Base-by-base conservation (phyloP, 805 yeast species). In the Starmerella sp. region DNA sequence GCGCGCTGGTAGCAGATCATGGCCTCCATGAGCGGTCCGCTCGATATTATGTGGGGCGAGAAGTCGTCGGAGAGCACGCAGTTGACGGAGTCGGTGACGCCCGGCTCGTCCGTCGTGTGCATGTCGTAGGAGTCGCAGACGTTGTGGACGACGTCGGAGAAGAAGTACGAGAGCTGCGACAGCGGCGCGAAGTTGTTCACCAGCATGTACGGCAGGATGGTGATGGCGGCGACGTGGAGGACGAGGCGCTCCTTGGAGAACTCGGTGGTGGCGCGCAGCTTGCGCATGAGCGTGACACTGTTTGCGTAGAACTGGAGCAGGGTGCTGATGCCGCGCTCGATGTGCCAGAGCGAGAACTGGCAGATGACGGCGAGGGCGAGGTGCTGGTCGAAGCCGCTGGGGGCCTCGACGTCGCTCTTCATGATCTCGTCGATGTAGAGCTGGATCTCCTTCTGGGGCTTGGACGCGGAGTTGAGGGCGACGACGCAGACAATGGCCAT, bases 401-500 rank as follows among this genome's bases (percentile, higher is more conserved):
- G 42, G 14, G 34, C n/a, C 4, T 49, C 56, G n/a, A 39, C 14
- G 29, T 48, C 56, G 28, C 17, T 15, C 11, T 22, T 45, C 37
- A 41, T 37, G 22, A 53, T 44, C 14, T 54, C 56, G 11, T 44
- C 52, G 38, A 48, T 39, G 57, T 48, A 54, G 15, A 44, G 38
- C 57, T 57, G 51, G 29, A 59, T 32, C 13, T 57, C 59, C 15
- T 39, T 32, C 29, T 54, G 32, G 6, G 54, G 35, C 42, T 52
- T 54, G 5, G 58, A 48, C 14, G 59, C 44, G 0, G 58, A 44
- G 39, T 54, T 53, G 38, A 63, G 28, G 2, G 63, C 61, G 54
- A 54, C 55, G 2, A 58, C 59, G 9, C 60, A 54, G 15, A 63
- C 58, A n/a, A 62, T 50, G 7, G 63, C 62, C 14, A 57, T 51